A percentile compares a stretch with the other conserved stretches of the same genome.
phyloP scores from a whole-genome alignment of 225 moss, liverwort and hornwort genomes.

The Sphagnum contortum region DNA sequence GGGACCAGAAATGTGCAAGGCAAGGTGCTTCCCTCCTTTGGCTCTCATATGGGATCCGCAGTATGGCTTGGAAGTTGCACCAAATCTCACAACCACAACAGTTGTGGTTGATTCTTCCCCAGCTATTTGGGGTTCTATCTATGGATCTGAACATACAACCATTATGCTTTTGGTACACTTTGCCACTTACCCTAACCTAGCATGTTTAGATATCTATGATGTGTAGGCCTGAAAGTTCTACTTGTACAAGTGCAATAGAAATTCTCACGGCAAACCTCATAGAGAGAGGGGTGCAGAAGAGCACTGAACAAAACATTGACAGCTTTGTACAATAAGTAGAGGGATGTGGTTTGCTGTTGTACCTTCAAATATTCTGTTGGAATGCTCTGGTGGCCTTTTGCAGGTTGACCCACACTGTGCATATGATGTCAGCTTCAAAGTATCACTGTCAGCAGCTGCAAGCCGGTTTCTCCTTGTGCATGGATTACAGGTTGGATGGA shows the following conservation, averaged over 20 bases:
- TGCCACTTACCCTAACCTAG: no score
- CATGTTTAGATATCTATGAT: no score
- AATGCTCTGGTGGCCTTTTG: constrained; percentile 4
- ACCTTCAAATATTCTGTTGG: no score
- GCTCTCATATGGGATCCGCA: constrained; percentile 94
- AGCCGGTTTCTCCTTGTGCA: constrained; percentile 91
- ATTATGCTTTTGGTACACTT: constrained; percentile 67
- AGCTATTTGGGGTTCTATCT: constrained; percentile 74
- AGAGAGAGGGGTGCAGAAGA: no score
- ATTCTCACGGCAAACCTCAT: no score
- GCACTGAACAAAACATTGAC: no score
- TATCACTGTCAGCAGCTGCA: constrained; percentile 69
- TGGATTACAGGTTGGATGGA: constrained; percentile 56
- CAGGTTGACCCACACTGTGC: constrained; percentile 99
- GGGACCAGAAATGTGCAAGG: constrained; percentile 77
- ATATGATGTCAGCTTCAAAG: constrained; percentile 68
- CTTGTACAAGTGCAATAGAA: no score
- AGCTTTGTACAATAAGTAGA: no score
- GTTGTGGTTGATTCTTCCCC: constrained; percentile 92
- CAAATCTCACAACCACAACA: constrained; percentile 76
- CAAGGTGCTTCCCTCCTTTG: constrained; percentile 93
- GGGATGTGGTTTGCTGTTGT: no score
- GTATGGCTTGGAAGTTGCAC: constrained; percentile 76
- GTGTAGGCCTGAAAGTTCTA: no score
- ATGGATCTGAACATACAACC: constrained; percentile 72